These are phyloP conservation scores for Eucalyptus cloeziana DNA, from an alignment of 345 rosid genomes.

Conservation along the genomic window DNA sequence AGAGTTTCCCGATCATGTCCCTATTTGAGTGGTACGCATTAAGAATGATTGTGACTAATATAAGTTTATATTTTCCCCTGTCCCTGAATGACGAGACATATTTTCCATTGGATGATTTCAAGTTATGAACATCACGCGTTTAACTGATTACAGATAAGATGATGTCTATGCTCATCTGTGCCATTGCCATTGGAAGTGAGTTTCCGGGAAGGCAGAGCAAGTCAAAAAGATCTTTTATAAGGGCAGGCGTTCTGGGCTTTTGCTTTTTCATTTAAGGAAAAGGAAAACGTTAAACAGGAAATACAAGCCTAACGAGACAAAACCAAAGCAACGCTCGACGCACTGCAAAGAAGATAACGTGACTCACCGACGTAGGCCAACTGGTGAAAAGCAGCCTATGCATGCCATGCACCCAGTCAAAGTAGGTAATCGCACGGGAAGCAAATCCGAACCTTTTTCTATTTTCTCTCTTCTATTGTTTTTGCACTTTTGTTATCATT, in stretches of 20 bases:
- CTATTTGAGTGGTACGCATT: neutral
- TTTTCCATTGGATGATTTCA: neutral
- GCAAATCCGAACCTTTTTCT: neutral
- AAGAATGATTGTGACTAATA: neutral
- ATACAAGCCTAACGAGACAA: neutral
- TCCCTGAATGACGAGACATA: neutral
- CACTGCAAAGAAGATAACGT: neutral
- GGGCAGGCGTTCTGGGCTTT: neutral
- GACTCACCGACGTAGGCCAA: neutral
- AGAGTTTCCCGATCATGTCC: neutral
- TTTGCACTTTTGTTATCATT: neutral
- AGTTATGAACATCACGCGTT: neutral
- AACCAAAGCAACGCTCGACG: neutral
- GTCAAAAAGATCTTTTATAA: neutral
- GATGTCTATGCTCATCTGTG: neutral
- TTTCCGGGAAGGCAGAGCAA: neutral
- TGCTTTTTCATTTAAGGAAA: neutral
- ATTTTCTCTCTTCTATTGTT: neutral
- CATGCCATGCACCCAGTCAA: neutral
- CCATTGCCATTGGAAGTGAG: neutral
- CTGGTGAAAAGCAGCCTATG: neutral
- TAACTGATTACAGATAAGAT: neutral
- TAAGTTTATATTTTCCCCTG: neutral
- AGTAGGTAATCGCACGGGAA: neutral
- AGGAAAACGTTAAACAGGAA: neutral